phyloP scores from a whole-genome alignment of 2,329 filamentous ascomycete species.

The Fusarium sp. region DNA sequence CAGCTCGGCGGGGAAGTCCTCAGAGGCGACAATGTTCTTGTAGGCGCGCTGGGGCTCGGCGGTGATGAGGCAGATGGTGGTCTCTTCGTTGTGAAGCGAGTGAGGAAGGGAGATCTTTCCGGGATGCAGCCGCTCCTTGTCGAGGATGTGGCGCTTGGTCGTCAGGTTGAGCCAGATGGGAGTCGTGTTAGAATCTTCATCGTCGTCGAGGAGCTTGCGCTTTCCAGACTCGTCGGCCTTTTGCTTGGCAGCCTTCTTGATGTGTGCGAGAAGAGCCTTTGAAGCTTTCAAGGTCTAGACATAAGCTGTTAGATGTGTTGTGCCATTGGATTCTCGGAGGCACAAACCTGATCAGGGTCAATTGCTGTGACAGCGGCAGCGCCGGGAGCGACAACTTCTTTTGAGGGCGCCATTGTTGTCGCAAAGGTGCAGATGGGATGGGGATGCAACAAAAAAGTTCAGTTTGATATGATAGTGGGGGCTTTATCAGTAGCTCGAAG shows the following conservation, averaged over 20 bases:
- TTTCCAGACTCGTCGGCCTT: slow-evolving; percentile 58
- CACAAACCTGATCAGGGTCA: slow-evolving; percentile 54
- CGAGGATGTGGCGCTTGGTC: slow-evolving; percentile 72
- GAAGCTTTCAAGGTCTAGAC: slow-evolving; percentile 68
- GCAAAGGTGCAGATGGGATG: slow-evolving; percentile 29
- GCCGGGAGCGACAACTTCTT: slow-evolving; percentile 49
- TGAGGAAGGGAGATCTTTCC: slow-evolving; percentile 83
- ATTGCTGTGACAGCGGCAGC: slow-evolving; percentile 48
- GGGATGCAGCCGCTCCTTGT: slow-evolving; percentile 84
- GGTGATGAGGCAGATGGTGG: slow-evolving; percentile 86
- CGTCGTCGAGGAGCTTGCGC: slow-evolving; percentile 64
- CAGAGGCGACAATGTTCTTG: slow-evolving; percentile 85
- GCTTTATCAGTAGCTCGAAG: slow-evolving; percentile 40
- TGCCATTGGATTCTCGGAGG: background rate
- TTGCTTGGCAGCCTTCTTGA: slow-evolving; percentile 64
- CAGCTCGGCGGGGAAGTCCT: slow-evolving; percentile 74
- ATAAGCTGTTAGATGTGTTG: slow-evolving; percentile 7
- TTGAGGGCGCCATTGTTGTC: slow-evolving; percentile 54
- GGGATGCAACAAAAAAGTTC: slow-evolving; percentile 37
- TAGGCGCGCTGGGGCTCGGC: slow-evolving; percentile 83
- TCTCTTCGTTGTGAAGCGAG: slow-evolving; percentile 71
- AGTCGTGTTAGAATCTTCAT: slow-evolving; percentile 54
- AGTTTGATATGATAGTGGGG: slow-evolving; percentile 46
- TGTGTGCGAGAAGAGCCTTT: slow-evolving; percentile 69
- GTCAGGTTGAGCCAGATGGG: slow-evolving; percentile 71